These are phyloP conservation scores for Tricholoma sp. DNA, from an alignment of 768 basidiomycete species.

Conservation along the genomic window DNA sequence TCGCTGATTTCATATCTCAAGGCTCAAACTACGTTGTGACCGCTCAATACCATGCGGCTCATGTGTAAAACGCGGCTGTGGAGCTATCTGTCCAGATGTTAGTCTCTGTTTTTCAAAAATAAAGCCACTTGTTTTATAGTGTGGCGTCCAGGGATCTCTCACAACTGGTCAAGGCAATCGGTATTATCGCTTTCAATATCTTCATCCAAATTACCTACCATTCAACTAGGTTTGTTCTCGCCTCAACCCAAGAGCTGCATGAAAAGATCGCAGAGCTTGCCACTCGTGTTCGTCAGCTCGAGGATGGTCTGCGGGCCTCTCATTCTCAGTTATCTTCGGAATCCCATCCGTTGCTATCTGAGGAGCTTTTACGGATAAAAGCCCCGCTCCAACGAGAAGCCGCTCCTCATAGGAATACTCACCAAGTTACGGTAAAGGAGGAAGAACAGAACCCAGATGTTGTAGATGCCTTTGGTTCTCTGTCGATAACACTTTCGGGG, in stretches of 20 bases:
- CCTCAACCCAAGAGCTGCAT: constrained; percentile 75
- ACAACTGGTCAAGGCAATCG: constrained; percentile 82
- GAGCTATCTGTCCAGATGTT: constrained; percentile 80
- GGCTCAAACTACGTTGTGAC: constrained; percentile 72
- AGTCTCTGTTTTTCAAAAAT: neutral
- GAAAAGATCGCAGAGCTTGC: constrained; percentile 77
- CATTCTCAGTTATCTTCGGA: constrained; percentile 57
- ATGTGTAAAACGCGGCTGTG: constrained; percentile 76
- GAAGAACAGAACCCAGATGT: constrained; percentile 64
- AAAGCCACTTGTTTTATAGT: neutral
- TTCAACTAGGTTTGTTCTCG: constrained; percentile 63
- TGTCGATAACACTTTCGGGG: constrained; percentile 69
- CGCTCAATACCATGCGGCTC: constrained; percentile 73
- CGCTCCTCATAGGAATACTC: constrained; percentile 34
- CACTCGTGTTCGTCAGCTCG: constrained; percentile 69
- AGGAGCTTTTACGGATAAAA: constrained; percentile 72
- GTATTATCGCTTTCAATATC: constrained; percentile 27
- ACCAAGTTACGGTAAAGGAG: constrained; percentile 42
- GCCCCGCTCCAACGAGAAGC: constrained; percentile 70
- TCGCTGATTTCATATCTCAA: constrained; percentile 18
- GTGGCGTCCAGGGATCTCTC: constrained; percentile 50
- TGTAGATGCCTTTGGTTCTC: constrained; percentile 74
- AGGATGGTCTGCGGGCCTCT: constrained; percentile 60
- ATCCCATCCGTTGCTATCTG: constrained; percentile 60
- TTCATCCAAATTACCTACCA: constrained; percentile 2